Conservation (phyloP, 768 basidiomycete species). For the Leccinum boreale region DNA sequence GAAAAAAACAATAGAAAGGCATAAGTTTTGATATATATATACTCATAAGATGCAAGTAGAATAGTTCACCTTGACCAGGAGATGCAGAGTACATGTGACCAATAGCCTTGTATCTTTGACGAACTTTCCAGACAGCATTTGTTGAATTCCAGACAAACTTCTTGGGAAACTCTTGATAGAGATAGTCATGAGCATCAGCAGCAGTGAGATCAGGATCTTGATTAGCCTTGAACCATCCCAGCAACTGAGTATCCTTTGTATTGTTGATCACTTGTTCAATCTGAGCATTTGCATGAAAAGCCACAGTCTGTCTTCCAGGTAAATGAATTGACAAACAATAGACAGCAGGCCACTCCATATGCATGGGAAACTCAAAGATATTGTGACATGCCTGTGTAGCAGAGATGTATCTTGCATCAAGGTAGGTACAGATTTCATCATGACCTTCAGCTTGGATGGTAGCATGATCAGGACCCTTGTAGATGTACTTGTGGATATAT, state of each 20-base stretch:
- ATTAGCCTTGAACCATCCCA: neutral
- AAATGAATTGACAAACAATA: neutral
- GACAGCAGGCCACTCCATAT: no score
- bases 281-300: neutral
- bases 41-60: constrained; percentile 33
- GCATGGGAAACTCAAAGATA: no score
- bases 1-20: neutral
- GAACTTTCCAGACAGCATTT: constrained; percentile 25
- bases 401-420: no score
- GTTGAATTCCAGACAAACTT: constrained; percentile 27
- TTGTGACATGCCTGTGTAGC: no score
- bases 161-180: constrained; percentile 36
- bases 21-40: neutral
- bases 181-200: constrained; percentile 11
- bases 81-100: constrained; percentile 9
- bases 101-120: constrained; percentile 19
- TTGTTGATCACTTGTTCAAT: neutral
- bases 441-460: no score
- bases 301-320: neutral
- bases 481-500: no score
- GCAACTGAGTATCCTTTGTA: neutral
- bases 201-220: neutral
- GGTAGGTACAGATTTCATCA: no score
- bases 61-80: constrained; percentile 33
- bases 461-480: no score